Conservation (phyloP, 495 filamentous ascomycete genomes). For the Penicillium argentinense region DNA sequence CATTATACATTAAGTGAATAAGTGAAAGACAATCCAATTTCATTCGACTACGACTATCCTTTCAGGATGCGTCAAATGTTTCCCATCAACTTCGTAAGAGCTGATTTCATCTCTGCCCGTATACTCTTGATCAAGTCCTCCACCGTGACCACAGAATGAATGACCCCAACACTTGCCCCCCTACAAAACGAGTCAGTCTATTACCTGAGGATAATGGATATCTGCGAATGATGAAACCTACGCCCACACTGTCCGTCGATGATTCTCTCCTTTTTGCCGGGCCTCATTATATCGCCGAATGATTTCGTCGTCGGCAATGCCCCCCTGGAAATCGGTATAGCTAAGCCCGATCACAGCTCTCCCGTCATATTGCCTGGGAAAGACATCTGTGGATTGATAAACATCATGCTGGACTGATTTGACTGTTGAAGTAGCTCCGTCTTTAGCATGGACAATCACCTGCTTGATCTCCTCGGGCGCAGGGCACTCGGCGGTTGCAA, state of each 20-base stretch:
- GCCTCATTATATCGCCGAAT: constrained; percentile 27
- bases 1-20: no score
- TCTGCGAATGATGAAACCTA: constrained; percentile 8
- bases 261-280: constrained; percentile 13
- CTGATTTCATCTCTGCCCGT: constrained; percentile 11
- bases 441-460: constrained; percentile 17
- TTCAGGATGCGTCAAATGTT: no score
- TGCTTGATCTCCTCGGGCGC: constrained; percentile 21
- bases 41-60: no score
- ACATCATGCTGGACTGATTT: constrained; percentile 23
- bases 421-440: constrained; percentile 24
- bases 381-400: constrained; percentile 27
- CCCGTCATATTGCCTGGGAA: constrained; percentile 27
- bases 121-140: constrained; percentile 16
- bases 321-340: constrained; percentile 15
- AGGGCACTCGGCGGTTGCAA: constrained; percentile 24
- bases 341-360: constrained; percentile 24
- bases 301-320: constrained; percentile 19
- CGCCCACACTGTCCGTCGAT: constrained; percentile 28
- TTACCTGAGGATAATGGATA: background rate
- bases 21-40: no score
- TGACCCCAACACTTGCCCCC: constrained; percentile 23
- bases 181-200: constrained; percentile 5
- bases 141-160: constrained; percentile 16
- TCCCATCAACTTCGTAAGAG: constrained; percentile 2